Evolutionary conservation across 768 basidiomycete species (phyloP), one percentile per base, ranked within the genome.

Genomic region (Xerocomus spinulosus): DNA sequence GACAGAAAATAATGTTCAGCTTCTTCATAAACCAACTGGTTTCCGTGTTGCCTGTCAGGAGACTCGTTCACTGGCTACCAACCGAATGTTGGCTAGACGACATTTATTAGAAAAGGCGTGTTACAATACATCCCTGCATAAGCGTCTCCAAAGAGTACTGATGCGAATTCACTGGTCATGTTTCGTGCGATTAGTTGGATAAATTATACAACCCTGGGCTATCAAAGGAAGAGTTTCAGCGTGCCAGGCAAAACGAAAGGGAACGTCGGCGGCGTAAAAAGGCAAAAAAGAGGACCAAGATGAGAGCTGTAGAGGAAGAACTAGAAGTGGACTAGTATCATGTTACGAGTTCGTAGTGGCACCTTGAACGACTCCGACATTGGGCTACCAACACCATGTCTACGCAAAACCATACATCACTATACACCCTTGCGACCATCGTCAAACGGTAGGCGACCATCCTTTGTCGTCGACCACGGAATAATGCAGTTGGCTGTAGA

Each of bases 1-100:
- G 72, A 92, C 90, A 50, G 79, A 85, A 73, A 83, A 93, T 68
- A 87, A 90, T 61, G 92, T 95, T 23, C 91, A 92, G 61, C 73
- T 97, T 24, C 70, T 91, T 33, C 93, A 97, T 64, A 85, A 82
- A 56, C 92, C 93, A 2, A 91, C 89, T 17, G 89, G 92, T 5
- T 75, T 94, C 42, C 82, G 93, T 32, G 87, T 95, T 13, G 72
- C 80, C 4, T 92, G 90, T 61, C 93, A 97, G 66, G 83, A 90
- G 59, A 93, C 92, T 6, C 84, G 93, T 37, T 93, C 91, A 3
- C 69, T 93, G 38, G 71, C 79, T 25, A 76, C 82, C 54, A 97
- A 97, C 60, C 73, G 93, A 55, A 81, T 79, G 61, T 63, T 85
- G 23, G 93, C 93, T 14, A 75, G 92, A 51, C 79, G 77, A 53